phyloP scores from a whole-genome alignment of 169 alveolate species.

The Cryptosporidium bovis region DNA sequence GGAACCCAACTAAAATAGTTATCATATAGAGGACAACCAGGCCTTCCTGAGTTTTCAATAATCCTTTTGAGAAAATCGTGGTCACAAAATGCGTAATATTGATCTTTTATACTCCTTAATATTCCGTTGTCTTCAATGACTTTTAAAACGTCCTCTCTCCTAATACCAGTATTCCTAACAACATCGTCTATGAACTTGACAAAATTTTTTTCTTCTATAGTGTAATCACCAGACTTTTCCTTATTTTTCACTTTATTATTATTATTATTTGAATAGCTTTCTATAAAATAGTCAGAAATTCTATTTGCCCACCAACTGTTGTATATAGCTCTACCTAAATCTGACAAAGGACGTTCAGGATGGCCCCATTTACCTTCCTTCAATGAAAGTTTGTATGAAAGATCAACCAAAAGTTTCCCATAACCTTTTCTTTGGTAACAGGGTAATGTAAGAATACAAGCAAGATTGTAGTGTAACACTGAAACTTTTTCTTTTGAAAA shows the following conservation, averaged over 20 bases:
- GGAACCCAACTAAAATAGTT: conserved; percentile 69
- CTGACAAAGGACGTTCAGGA: conserved; percentile 98
- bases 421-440: conserved; percentile 92
- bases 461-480: conserved; percentile 83
- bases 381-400: conserved; percentile 91
- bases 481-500: conserved; percentile 91
- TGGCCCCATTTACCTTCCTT: conserved; percentile 94
- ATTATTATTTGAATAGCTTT: not conserved
- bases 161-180: conserved; percentile 58
- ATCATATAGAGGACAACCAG: conserved; percentile 48
- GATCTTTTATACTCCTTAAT: conserved; percentile 37
- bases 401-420: conserved; percentile 88
- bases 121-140: conserved; percentile 56
- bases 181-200: conserved; percentile 33
- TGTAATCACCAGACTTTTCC: not conserved
- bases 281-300: conserved; percentile 79
- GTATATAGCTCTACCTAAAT: conserved; percentile 95
- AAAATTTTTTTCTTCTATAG: not conserved
- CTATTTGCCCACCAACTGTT: conserved; percentile 94
- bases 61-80: conserved; percentile 20
- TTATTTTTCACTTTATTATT: not conserved
- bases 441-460: conserved; percentile 90
- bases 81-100: conserved; percentile 26
- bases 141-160: conserved; percentile 52
- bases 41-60: conserved; percentile 36